Evolutionary conservation across 805 yeast genomes (phyloP), one percentile per base, ranked within the genome.

Genomic region (Kodamaea lidongshanica): DNA sequence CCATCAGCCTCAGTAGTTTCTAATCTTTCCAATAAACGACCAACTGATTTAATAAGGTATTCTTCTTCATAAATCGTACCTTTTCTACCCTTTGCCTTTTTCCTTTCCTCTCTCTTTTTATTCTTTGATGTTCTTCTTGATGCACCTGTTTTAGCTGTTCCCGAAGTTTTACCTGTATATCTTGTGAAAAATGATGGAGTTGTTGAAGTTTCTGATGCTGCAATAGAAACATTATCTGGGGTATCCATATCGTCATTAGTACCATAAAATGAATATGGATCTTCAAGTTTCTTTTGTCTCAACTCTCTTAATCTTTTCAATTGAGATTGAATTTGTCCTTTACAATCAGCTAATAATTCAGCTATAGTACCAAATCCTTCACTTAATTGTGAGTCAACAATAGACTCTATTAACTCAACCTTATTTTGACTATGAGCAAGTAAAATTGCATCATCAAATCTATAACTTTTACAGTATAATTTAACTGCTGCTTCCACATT

Each of bases 11-110:
- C 72, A 0, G 95, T 81, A 41, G 72, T 77, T 25, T 74, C 72
- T 35, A 92, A 58, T 44, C 98, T 74, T 33, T 86, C 96, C 19
- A 86, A 58, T 52, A 92, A 68, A 51, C 99, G 76, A 4, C 95
- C 92, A 35, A 85, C 77, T 3, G 96, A 88, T 44, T 74, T 76
- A 27, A 92, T 79, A 34, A 92, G 71, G 54, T 92, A 92, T 54
- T 92, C 97, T 54, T 92, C 98, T 56, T 92, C 99, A 49, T 92
- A 92, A 12, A 92, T 82, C 5, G 96, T 89, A 27, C 97, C 97
- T 62, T 92, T 92, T 65, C 94, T 86, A 37, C 99, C 99, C 46
- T 95, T 76, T 2, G 98, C 99, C 37, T 77, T 73, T 62, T 92
- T 92, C 47, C 98, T 75, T 52, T 89, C 98, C 57, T 89, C 96